Base-by-base conservation (phyloP, 2,329 filamentous ascomycete species). In the Aspergillus fructus region DNA sequence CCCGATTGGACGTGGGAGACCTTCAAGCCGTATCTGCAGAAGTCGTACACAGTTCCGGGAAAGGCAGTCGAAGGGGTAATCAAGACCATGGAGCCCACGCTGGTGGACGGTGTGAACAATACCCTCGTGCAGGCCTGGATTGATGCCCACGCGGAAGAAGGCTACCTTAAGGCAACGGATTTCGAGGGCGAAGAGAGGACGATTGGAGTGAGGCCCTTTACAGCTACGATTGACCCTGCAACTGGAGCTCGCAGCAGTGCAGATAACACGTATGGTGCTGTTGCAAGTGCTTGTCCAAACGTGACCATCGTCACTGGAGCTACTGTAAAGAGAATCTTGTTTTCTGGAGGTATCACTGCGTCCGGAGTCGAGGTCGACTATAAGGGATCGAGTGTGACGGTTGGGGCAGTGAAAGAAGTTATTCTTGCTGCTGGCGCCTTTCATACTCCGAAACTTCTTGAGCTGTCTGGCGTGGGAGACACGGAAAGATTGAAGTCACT, bases 381-480 rank as follows among this genome's bases (percentile, higher is more conserved):
- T 3, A 34, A 23, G 5, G n/a, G 33, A 8, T 13, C 19, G 3
- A n/a, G 12, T n/a, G 8, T 9, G 62, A 65, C 12, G 0, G 69
- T 77, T 12, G 75, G 59, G 4, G 74, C 66, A 61, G 70, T 65
- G 30, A 69, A 71, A 52, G 86, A 89, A 64, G 79, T 88, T 4
- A 79, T 89, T 41, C 68, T 89, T 3, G 81, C 81, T 2, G 84
- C 83, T 1, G 86, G 86, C 0, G 81, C 78, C 24, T 72, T 83
- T 42, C 80, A 82, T 64, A 84, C 81, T 11, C 86, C 81, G 3
- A 83, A 82, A 69, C 72, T 85, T 11, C 79, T 83, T 12, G 85
- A 89, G 62, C 73, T 87, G 2, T 87, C 84, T 0, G 86, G 86
- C 0, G 78, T 89, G 33, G 86, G 86, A 3, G 73, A 77, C 46